Evolutionary conservation across 371 early-diverging fungal genomes (phyloP).

Genomic region (Paraphysoderma sedebokerense): DNA sequence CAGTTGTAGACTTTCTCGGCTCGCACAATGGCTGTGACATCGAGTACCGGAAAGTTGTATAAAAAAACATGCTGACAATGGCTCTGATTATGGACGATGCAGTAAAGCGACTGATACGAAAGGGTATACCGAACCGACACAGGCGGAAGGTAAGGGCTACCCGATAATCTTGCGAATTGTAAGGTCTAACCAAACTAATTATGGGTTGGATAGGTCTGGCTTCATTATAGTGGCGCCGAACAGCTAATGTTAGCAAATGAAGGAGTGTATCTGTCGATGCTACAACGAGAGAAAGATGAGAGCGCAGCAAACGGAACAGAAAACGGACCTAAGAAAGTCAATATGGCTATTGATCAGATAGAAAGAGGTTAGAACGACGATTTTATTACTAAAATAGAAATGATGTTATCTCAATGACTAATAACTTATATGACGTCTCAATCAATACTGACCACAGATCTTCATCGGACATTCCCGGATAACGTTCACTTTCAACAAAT

Average conservation of each 20-base stretch:
- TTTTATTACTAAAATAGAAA: not conserved
- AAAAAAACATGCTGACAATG: not conserved
- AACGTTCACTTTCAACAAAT: slow-evolving; percentile 51
- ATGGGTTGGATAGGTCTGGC: slow-evolving; percentile 39
- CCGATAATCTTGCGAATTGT: not conserved
- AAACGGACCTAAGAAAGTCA: slow-evolving; percentile 3
- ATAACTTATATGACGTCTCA: not conserved
- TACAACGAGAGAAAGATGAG: slow-evolving; percentile 28
- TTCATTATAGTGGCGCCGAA: slow-evolving; percentile 65
- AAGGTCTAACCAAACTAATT: not conserved
- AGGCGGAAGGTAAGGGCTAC: slow-evolving; percentile 36
- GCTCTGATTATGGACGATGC: not conserved
- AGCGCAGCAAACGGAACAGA: slow-evolving; percentile 28
- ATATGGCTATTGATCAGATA: slow-evolving; percentile 47
- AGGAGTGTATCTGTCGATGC: slow-evolving; percentile 36
- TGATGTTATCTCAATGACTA: not conserved
- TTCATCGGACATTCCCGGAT: slow-evolving; percentile 66
- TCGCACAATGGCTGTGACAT: not conserved
- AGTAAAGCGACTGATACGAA: slow-evolving; percentile 65
- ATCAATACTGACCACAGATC: slow-evolving; percentile 19
- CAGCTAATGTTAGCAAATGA: slow-evolving; percentile 35
- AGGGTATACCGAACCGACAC: slow-evolving; percentile 62
- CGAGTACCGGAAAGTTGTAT: not conserved
- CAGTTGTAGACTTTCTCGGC: not conserved
- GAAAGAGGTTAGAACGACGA: slow-evolving; percentile 32